Percentiles rank a stretch among this genome's conserved stretches.
Conservation (phyloP, 1,284 basidiomycete genomes). For the Phylloboletellus chloephorus region DNA sequence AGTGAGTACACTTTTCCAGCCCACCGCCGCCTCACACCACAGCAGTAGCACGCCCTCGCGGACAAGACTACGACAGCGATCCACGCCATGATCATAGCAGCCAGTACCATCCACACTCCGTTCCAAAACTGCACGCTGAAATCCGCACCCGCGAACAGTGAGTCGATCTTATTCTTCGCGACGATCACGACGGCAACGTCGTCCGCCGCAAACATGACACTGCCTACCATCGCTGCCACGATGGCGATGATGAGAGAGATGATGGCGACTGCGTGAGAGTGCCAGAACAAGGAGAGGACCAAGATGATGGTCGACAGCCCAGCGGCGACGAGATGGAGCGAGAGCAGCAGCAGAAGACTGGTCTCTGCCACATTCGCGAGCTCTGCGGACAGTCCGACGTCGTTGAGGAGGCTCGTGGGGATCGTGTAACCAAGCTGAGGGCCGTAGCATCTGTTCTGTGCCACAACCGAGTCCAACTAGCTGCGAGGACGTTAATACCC, state of each 20-base stretch:
- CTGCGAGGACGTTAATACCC: conserved; percentile 12
- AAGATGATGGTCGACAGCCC: conserved; percentile 52
- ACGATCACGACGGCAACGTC: conserved; percentile 54
- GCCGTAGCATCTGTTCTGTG: conserved; percentile 46
- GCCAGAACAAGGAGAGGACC: conserved; percentile 51
- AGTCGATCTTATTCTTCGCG: conserved; percentile 40
- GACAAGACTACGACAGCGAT: conserved; percentile 53
- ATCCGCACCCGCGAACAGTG: conserved; percentile 35
- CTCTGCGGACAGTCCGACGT: conserved; percentile 40
- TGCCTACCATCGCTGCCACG: conserved; percentile 48
- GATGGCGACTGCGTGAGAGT: conserved; percentile 50
- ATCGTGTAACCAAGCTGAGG: conserved; percentile 55
- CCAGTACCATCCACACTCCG: conserved; percentile 64
- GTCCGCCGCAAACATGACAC: conserved; percentile 55
- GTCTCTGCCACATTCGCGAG: conserved; percentile 45
- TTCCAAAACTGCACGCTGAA: conserved; percentile 57
- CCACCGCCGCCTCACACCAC: conserved; percentile 47
- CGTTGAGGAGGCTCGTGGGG: conserved; percentile 36
- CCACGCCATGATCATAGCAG: conserved; percentile 52
- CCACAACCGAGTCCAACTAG: conserved; percentile 1
- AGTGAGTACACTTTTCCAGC: not conserved
- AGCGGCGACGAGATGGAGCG: conserved; percentile 61
- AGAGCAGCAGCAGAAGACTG: conserved; percentile 51
- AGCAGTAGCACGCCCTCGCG: conserved; percentile 61
- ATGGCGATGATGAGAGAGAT: conserved; percentile 54